These are phyloP conservation scores for Hymenoscyphus scutula DNA, from an alignment of 2,329 filamentous ascomycete genomes.

Conservation along the genomic window DNA sequence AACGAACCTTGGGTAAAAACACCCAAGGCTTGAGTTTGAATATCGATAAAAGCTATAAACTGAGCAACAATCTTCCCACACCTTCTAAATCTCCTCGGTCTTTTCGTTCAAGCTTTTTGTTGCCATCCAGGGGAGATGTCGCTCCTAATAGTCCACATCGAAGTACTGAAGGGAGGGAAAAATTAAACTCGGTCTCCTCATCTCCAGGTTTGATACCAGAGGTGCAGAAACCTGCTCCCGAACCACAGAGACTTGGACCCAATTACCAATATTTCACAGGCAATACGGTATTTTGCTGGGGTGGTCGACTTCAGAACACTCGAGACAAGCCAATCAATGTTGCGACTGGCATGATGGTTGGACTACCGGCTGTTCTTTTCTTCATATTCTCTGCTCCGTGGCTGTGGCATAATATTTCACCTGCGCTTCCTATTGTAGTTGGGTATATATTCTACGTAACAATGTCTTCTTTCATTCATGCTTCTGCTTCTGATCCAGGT, in stretches of 20 bases:
- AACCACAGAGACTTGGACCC: constrained; percentile 50
- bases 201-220: constrained; percentile 64
- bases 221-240: constrained; percentile 32
- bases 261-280: constrained; percentile 94
- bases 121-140: constrained; percentile 55
- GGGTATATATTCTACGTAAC: constrained; percentile 89
- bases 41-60: constrained; percentile 58
- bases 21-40: constrained; percentile 52
- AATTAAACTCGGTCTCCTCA: constrained; percentile 76
- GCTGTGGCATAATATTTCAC: constrained; percentile 85
- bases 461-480: constrained; percentile 90
- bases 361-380: constrained; percentile 78
- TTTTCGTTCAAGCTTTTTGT: constrained; percentile 72
- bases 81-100: constrained; percentile 72
- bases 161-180: constrained; percentile 69
- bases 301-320: constrained; percentile 85
- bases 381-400: constrained; percentile 75
- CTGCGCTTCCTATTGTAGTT: constrained; percentile 84
- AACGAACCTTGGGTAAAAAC: constrained; percentile 35
- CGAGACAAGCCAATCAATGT: constrained; percentile 85
- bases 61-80: constrained; percentile 51
- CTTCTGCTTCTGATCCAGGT: constrained; percentile 87
- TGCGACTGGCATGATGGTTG: constrained; percentile 75
- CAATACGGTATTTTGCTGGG: constrained; percentile 86
- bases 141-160: constrained; percentile 50